Evolutionary conservation across 208 protist genomes (phyloP), one percentile per base, ranked within the genome.

Genomic region (Wallacemonas sp.): DNA sequence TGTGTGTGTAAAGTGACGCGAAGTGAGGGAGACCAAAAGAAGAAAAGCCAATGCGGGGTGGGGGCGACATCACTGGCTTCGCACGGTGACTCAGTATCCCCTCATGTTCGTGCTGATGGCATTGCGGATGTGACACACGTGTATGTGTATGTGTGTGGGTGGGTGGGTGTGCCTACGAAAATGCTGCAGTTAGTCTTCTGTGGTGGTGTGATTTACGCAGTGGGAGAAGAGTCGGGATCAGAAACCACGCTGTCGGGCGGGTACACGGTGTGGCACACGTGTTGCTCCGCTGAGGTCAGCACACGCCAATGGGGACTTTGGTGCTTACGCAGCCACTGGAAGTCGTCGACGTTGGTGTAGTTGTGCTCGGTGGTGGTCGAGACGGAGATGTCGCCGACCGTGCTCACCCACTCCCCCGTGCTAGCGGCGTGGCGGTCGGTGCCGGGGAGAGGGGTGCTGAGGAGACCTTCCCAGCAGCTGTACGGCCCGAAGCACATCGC

Each of bases 271-370:
- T 21, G 13, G 50, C 32, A 39, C 45, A 53, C 52, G 21, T 54
- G 38, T 68, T 77, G 63, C 55, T 87, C 71, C 30, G 66, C 61
- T 19, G 22, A 63, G n/a, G 50, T 52, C 24, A 95, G 37, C 1
- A 89, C 73, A 26, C 79, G 71, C 87, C 90, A 96, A 59, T 96
- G 79, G 24, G 90, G 90, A 52, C 87, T 93, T 22, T 63, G 62
- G 21, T 72, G 82, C 72, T 91, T 92, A 39, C 74, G 81, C 33
- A 96, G 71, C 87, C 90, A 93, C 65, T 92, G 87, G 65, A 96
- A 96, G 66, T 96, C 90, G 55, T 93, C 81, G 24, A 96, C 81
- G 22, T 50, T 75, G n/a, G 41, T 68, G 63, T 89, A 92, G 39
- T 66, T 72, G 21, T 58, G 41, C 57, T 68, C 66, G 21, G 73